These are phyloP conservation scores for Coprinellus aureogranulatus DNA, from an alignment of 768 basidiomycete species.

Conservation along the genomic window DNA sequence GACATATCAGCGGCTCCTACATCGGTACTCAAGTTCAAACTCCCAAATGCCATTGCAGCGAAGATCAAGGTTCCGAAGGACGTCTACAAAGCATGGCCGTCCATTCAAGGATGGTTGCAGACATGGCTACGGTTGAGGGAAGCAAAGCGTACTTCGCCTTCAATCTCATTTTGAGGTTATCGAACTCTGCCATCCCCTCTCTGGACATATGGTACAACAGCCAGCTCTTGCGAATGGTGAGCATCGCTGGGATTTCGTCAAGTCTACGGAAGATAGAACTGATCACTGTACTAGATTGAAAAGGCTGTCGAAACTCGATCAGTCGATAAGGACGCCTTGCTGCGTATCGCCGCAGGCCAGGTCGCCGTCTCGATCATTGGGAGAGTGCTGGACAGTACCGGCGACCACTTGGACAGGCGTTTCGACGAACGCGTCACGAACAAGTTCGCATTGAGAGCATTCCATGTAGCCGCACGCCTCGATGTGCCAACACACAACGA, in stretches of 20 bases:
- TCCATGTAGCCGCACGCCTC: conserved; percentile 65
- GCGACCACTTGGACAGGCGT: conserved; percentile 40
- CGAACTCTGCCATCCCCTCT: conserved; percentile 58
- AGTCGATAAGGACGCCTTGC: conserved; percentile 55
- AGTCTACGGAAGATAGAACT: neutral
- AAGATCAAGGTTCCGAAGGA: conserved; percentile 45
- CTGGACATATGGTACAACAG: conserved; percentile 67
- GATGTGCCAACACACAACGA: conserved; percentile 77
- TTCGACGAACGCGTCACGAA: conserved; percentile 58
- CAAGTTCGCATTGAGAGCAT: conserved; percentile 61
- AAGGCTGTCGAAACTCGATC: conserved; percentile 60
- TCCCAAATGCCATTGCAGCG: conserved; percentile 42
- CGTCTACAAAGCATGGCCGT: conserved; percentile 46
- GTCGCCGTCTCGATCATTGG: conserved; percentile 48
- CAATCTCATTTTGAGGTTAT: conserved; percentile 45
- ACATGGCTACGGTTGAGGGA: conserved; percentile 51
- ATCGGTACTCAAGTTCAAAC: conserved; percentile 19
- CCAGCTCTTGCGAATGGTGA: conserved; percentile 61
- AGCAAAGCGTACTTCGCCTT: conserved; percentile 48
- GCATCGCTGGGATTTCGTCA: conserved; percentile 14
- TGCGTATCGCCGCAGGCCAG: conserved; percentile 54
- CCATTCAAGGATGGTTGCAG: conserved; percentile 66
- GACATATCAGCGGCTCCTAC: conserved; percentile 35
- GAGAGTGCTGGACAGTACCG: conserved; percentile 43
- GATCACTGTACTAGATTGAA: too few species aligned